Conservation (phyloP, 208 protist genomes). For the Wallacemonas sp. region DNA sequence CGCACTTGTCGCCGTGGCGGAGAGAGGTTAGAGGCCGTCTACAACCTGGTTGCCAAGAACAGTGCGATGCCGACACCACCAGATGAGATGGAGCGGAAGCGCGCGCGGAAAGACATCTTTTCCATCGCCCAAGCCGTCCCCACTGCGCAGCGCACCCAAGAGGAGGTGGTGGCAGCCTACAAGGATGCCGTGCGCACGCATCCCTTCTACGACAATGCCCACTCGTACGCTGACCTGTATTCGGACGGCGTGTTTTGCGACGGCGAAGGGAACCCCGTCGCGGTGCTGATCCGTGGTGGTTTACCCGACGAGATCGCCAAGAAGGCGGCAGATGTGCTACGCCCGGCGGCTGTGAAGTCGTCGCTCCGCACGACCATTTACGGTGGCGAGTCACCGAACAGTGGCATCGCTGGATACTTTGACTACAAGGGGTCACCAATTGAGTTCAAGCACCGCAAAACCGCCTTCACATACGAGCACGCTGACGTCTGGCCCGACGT, state of each 20-base stretch:
- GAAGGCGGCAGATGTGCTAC: slow-evolving; percentile 67
- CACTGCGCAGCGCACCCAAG: slow-evolving; percentile 6
- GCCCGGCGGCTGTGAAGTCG: slow-evolving; percentile 60
- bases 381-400: slow-evolving; percentile 77
- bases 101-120: slow-evolving; percentile 37
- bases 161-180: slow-evolving; percentile 53
- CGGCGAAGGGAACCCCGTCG: slow-evolving; percentile 61
- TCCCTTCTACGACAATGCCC: slow-evolving; percentile 80
- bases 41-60: too few relatives aligned
- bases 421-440: slow-evolving; percentile 88
- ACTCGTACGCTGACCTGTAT: slow-evolving; percentile 70
- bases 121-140: slow-evolving; percentile 9
- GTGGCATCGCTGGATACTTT: slow-evolving; percentile 90
- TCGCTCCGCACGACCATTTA: slow-evolving; percentile 72
- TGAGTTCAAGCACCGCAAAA: slow-evolving; percentile 86
- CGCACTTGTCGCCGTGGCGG: too few relatives aligned
- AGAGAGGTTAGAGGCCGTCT: too few relatives aligned
- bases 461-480: slow-evolving; percentile 80
- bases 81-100: slow-evolving; percentile 27
- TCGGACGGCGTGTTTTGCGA: slow-evolving; percentile 59
- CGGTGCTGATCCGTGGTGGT: slow-evolving; percentile 59
- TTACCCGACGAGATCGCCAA: slow-evolving; percentile 58
- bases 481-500: slow-evolving; percentile 63
- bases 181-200: slow-evolving; percentile 69
- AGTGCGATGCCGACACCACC: neutral